Evolutionary conservation across 441 rosid species (phyloP).

Genomic region (Brassica balearica): DNA sequence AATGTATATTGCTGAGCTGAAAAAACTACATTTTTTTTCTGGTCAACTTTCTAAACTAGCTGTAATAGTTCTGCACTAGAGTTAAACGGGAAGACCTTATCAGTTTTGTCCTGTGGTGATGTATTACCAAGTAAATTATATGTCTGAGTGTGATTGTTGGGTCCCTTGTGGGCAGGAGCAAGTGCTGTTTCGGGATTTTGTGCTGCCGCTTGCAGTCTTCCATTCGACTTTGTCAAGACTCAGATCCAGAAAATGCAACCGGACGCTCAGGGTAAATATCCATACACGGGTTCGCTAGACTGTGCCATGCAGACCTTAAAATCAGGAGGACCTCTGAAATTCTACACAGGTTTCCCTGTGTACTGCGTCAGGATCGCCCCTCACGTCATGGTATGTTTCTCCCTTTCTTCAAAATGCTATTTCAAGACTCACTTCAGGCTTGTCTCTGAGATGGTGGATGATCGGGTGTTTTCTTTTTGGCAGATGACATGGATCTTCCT

Average conservation of each 20-base stretch:
- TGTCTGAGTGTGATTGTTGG: constrained; percentile 19
- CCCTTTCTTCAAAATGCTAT: neutral
- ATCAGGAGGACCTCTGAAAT: constrained; percentile 86
- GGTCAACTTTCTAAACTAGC: constrained; percentile 11
- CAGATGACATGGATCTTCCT: constrained; percentile 99
- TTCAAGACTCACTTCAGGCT: neutral
- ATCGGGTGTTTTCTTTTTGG: constrained; percentile 38
- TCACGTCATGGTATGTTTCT: constrained; percentile 85
- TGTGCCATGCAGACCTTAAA: constrained; percentile 81
- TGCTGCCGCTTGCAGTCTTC: constrained; percentile 96
- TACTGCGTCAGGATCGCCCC: constrained; percentile 96
- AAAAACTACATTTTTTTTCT: neutral
- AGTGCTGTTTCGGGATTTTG: constrained; percentile 91
- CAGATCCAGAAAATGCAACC: constrained; percentile 99
- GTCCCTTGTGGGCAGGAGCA: constrained; percentile 63
- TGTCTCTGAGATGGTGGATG: neutral
- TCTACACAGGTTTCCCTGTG: constrained; percentile 98
- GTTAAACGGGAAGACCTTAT: neutral
- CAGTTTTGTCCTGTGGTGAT: neutral
- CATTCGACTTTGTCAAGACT: constrained; percentile 95
- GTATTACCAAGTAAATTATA: neutral
- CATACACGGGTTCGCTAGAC: constrained; percentile 90
- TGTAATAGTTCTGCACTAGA: constrained; percentile 1
- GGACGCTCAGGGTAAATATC: constrained; percentile 91
- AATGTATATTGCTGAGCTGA: neutral